Evolutionary conservation across 805 yeast genomes (phyloP), one percentile per base, ranked within the genome.

Genomic region (Naumovozyma castellii): DNA sequence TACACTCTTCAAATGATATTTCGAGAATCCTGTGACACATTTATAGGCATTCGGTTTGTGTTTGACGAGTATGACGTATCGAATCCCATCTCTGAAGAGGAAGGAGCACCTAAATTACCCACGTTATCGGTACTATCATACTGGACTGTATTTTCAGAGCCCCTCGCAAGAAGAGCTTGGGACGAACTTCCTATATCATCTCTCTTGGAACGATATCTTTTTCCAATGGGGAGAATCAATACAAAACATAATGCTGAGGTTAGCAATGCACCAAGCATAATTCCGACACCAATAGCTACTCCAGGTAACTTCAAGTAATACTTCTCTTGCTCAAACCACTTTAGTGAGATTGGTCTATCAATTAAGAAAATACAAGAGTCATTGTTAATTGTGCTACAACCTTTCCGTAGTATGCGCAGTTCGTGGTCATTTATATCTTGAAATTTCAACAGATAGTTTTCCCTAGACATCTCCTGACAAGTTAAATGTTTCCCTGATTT

Each of bases 261-360:
- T 3, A 51, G 38, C 16, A 46, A 42, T 22, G 78, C 66, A 0
- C 90, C 90, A 6, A 80, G 51, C 2, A 81, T 59, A 3, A 80
- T 64, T 5, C 92, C 94, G 19, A 82, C 58, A 0, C 78, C 78
- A 25, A 82, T 62, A 12, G 90, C 84, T 15, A 79, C 69, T 38
- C 76, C 69, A 4, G 92, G 87, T 29, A 84, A 60, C 44, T 73
- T 80, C 18, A 83, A 58, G 43, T 73, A 81, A 34, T 77, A 64
- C 70, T 16, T 68, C 53, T 59, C 64, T n/a, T 53, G 54, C 25
- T 71, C 70, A 4, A 80, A 55, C 92, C 94, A 83, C 1, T 59
- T 55, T 18, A 80, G 70, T 30, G 73, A 72, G n/a, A 84, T 63
- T 2, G 88, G 85, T 36, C 75, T 67, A 46, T 84, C 90, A 35